Evolutionary conservation across 345 rosid species (phyloP).

Genomic region (Microcos paniculata): DNA sequence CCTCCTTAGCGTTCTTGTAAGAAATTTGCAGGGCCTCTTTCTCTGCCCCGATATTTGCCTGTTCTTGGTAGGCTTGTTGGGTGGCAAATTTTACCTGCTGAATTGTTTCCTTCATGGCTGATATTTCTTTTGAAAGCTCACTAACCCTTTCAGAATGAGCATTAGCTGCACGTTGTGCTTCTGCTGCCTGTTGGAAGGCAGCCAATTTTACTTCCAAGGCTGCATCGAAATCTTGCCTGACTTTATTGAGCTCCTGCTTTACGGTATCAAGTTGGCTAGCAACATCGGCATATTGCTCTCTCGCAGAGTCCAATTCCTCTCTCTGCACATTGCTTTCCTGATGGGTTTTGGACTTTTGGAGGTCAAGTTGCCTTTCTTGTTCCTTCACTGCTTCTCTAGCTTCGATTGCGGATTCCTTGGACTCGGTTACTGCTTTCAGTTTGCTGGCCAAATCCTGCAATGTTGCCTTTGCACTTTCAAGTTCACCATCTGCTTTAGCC

Average conservation of each 20-base stretch:
- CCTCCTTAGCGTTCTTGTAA: conserved; percentile 45
- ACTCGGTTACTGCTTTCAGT: conserved; percentile 35
- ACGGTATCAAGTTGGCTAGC: conserved; percentile 54
- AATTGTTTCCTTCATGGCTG: conserved; percentile 55
- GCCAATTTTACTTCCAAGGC: conserved; percentile 59
- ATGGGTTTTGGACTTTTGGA: conserved; percentile 38
- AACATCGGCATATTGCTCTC: conserved; percentile 51
- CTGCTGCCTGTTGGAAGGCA: conserved; percentile 64
- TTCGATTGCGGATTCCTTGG: conserved; percentile 44
- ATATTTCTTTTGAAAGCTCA: conserved; percentile 61
- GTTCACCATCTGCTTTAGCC: conserved; percentile 49
- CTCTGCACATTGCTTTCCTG: conserved; percentile 33
- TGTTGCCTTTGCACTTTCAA: conserved; percentile 45
- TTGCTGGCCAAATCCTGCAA: conserved; percentile 42
- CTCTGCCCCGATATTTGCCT: conserved; percentile 37
- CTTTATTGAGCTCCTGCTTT: conserved; percentile 66
- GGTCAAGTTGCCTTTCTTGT: conserved; percentile 57
- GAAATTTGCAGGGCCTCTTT: conserved; percentile 42
- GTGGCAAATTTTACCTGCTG: conserved; percentile 56
- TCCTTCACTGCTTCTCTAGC: conserved; percentile 48
- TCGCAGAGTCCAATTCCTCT: conserved; percentile 51
- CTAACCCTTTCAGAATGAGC: conserved; percentile 35
- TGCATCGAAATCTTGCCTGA: conserved; percentile 77
- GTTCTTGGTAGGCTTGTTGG: conserved; percentile 44
- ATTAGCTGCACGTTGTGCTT: conserved; percentile 50